Base-by-base conservation (phyloP, 257 asterid species). In the Misopates orontium region DNA sequence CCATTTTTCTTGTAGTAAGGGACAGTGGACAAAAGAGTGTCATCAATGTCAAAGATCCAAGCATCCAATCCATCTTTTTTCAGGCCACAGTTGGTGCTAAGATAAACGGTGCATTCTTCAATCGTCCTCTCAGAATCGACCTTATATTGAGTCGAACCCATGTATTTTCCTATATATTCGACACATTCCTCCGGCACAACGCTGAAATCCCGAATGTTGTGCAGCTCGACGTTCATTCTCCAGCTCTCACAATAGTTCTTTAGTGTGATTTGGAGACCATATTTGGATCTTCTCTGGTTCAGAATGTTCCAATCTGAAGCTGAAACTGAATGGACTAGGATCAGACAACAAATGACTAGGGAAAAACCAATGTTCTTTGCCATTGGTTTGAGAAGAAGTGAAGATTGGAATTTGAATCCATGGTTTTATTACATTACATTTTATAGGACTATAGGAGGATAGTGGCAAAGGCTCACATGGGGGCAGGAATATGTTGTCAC, bases 161-260 rank as follows among this genome's bases (percentile, higher is more conserved):
- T 82, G 83, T 90, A 87, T 19, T 87, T 90, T 0, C 73, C 80
- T 0, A 90, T 76, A 67, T 69, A 80, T 0, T 79, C 63, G 32
- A 80, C 90, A 45, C 95, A 90, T 63, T 90, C 95, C 16, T 85
- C 82, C 5, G 94, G 97, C 23, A 89, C 87, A 17, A 78, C 79
- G 1, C 78, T 90, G 54, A 78, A 87, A 20, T 79, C 80, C 40
- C 71, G 56, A 25, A 85, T 76, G 67, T 85, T 90, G 79, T 82
- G 86, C 0, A 90, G 74, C 83, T 90, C 95, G 5, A 85, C 95
- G 41, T 90, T 85, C 80, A 90, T 80, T 72, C 94, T 73, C 97
- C 95, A 90, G 14, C 88, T 78, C 62, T 89, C 94, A 19, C 97
- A 87, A 73, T 77, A 89, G 57, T 90, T 87, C 75, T 80, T 90